Base-by-base conservation (phyloP, 768 basidiomycete genomes). In the Clitopilus passeckerianus region DNA sequence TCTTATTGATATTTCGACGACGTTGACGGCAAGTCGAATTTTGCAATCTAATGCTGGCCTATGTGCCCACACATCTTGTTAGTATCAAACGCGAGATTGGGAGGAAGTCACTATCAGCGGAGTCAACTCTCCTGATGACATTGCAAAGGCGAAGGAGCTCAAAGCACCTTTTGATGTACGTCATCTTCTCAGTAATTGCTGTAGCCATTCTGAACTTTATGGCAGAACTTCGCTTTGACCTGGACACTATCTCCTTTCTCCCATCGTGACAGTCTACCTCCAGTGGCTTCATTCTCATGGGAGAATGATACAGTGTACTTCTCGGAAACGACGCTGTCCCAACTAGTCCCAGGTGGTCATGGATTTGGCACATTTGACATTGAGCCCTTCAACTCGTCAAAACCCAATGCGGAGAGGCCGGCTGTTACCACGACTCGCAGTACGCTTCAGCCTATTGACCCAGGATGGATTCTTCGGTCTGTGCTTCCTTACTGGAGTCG, bases 161-260 rank as follows among this genome's bases (percentile, higher is more conserved):
- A 54, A 54, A 14, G 16, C 61, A 20, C 62, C 63, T 6, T 77
- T 77, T 58, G 66, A 71, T 52, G 74, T 73, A 58, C 35, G 58
- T 58, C 46, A 50, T 55, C 16, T 35, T 20, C 16, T 9, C 15
- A 20, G 37, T 27, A 18, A 23, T 30, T 16, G 18, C 37, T 22
- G 16, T 24, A 44, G 34, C 52, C 5, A 5, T 15, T 12, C n/a
- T 14, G 10, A 56, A 33, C 6, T 24, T 34, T 15, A 23, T 27
- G 27, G 27, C 60, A 78, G 77, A 63, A 72, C 55, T 72, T 60
- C 34, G 57, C 64, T 12, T 57, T 75, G 6, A 76, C 75, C 14
- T 78, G 77, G 76, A 77, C 75, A 5, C 58, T 78, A 27, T 63
- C 73, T 2, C 75, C 76, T 1, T 76, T 74, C 59, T 74, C 74